A percentile compares a stretch with the other conserved stretches of the same genome.
phyloP scores from a whole-genome alignment of 2,329 filamentous ascomycete species.

The Verruconis gallopava region DNA sequence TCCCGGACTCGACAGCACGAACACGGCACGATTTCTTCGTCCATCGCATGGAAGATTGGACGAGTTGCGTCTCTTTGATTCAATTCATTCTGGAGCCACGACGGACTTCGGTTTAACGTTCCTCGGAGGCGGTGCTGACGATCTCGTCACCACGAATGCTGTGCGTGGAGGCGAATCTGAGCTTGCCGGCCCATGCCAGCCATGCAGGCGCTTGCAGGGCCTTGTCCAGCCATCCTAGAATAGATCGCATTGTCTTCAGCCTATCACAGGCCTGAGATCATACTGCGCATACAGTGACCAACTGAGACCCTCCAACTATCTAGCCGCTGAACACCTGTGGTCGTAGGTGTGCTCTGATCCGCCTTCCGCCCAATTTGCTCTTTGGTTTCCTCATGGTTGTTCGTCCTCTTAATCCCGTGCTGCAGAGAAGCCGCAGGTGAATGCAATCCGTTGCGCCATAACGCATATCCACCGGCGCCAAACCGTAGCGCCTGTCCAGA shows the following conservation, averaged over 20 bases:
- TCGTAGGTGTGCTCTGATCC: background rate
- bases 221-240: background rate
- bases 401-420: background rate
- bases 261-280: background rate
- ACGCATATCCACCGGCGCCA: constrained; percentile 5
- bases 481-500: constrained; percentile 2
- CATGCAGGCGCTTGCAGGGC: background rate
- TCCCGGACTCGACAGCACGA: no score
- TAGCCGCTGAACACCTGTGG: background rate
- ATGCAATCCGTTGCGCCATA: constrained; percentile 4
- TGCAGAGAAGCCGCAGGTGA: background rate
- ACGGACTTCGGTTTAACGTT: background rate
- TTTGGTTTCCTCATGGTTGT: background rate
- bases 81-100: background rate
- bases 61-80: background rate
- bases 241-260: background rate
- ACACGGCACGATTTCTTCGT: no score
- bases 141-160: background rate
- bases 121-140: background rate
- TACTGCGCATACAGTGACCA: background rate
- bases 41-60: no score
- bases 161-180: background rate
- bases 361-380: background rate
- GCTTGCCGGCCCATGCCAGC: background rate
- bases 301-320: background rate